Percentiles rank a stretch among this genome's conserved stretches.
phyloP scores from a whole-genome alignment of 495 filamentous ascomycete species.

The Neurospora sp. region DNA sequence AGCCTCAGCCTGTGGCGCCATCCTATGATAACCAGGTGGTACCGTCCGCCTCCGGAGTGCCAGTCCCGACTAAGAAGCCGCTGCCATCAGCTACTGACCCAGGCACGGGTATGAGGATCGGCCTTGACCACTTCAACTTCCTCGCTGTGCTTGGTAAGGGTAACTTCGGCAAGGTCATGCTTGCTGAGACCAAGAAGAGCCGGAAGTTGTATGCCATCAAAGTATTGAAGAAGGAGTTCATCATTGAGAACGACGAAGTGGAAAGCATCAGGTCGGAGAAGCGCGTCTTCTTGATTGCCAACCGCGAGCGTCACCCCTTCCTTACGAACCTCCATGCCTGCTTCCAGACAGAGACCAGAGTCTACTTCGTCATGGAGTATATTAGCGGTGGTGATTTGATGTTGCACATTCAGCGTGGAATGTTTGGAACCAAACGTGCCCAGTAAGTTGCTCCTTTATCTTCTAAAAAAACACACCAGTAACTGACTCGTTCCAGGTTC shows the following conservation, averaged over 20 bases:
- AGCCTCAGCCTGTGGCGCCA: constrained; percentile 30
- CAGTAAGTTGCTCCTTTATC: constrained; percentile 37
- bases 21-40: constrained; percentile 17
- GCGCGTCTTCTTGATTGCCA: constrained; percentile 91
- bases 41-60: constrained; percentile 21
- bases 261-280: constrained; percentile 98
- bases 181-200: constrained; percentile 88
- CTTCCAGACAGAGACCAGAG: constrained; percentile 97
- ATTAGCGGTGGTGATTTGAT: constrained; percentile 98
- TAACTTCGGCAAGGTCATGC: constrained; percentile 99
- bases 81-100: constrained; percentile 48
- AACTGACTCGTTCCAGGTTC: constrained; percentile 34
- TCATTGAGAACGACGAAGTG: constrained; percentile 99
- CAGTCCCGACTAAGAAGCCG: constrained; percentile 36
- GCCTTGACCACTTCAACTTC: constrained; percentile 98
- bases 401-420: constrained; percentile 95
- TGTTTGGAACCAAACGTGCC: constrained; percentile 90
- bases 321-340: constrained; percentile 91
- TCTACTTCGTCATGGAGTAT: constrained; percentile 99
- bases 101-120: constrained; percentile 69
- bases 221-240: constrained; percentile 99
- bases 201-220: constrained; percentile 97
- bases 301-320: constrained; percentile 97
- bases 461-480: neutral
- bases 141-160: constrained; percentile 96